Conservation (phyloP, 768 basidiomycete genomes). For the Russula dissimulans region DNA sequence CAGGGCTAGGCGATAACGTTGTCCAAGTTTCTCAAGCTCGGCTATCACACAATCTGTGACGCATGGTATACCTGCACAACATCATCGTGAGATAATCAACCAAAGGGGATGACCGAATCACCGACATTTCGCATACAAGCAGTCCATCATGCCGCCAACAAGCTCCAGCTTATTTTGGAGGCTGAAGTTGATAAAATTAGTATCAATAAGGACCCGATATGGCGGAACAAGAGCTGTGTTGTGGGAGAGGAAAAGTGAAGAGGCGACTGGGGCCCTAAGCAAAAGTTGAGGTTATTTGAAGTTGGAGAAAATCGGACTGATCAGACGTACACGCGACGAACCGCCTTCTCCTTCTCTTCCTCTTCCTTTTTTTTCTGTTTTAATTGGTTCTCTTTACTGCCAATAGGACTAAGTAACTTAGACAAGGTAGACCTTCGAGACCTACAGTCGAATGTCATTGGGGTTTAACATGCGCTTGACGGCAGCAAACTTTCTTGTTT, state of each 20-base stretch:
- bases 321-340: slow-evolving; percentile 64
- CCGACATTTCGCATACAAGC: slow-evolving; percentile 93
- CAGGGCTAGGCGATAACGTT: slow-evolving; percentile 88
- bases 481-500: slow-evolving; percentile 88
- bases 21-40: slow-evolving; percentile 95
- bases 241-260: slow-evolving; percentile 89
- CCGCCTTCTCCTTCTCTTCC: slow-evolving; percentile 67
- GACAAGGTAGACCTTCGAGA: background rate
- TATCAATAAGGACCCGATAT: slow-evolving; percentile 95
- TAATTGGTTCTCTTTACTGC: slow-evolving; percentile 86
- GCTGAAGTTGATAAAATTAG: slow-evolving; percentile 98
- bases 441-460: slow-evolving; percentile 85
- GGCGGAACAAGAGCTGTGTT: slow-evolving; percentile 95
- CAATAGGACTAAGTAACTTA: background rate
- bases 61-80: slow-evolving; percentile 78
- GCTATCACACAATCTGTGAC: slow-evolving; percentile 99
- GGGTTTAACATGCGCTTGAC: slow-evolving; percentile 94
- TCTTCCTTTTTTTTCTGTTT: slow-evolving; percentile 84
- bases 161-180: slow-evolving; percentile 97
- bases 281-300: slow-evolving; percentile 1
- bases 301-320: background rate
- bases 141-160: slow-evolving; percentile 99
- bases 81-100: slow-evolving; percentile 12
- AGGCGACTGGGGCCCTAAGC: slow-evolving; percentile 71
- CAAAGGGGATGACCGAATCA: slow-evolving; percentile 12